Evolutionary conservation across 208 protist species (phyloP).

Genomic region (Acanthamoeba healyi): DNA sequence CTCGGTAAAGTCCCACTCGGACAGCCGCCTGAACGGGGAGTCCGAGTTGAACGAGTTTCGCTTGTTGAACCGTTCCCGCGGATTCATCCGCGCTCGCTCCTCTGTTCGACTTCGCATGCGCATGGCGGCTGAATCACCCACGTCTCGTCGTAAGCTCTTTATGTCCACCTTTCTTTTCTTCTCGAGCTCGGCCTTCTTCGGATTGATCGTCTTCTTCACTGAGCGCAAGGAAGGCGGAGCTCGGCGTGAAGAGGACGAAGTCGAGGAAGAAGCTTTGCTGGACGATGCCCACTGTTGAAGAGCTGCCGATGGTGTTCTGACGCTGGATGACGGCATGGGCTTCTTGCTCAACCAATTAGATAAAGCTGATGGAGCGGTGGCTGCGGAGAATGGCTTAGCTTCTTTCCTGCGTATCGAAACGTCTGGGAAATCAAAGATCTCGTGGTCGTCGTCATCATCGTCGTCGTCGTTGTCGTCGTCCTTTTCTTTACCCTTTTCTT

Average conservation of each 20-base stretch:
- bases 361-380: background rate
- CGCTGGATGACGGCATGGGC: background rate
- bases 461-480: background rate
- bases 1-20: background rate
- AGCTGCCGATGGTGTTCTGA: background rate
- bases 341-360: background rate
- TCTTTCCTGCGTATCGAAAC: background rate
- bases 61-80: background rate
- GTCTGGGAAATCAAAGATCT: no score
- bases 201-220: background rate
- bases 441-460: no score
- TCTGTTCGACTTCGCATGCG: no score
- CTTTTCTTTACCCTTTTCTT: background rate
- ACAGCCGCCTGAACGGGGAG: conserved; percentile 8
- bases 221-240: no score
- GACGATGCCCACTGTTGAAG: background rate
- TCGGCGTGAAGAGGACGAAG: no score
- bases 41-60: background rate
- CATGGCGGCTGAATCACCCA: background rate
- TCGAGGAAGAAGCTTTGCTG: background rate
- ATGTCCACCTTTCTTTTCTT: conserved; percentile 39
- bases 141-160: background rate
- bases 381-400: background rate
- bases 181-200: background rate
- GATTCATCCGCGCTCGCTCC: background rate